phyloP scores from a whole-genome alignment of 352 stramenopile species.

The Phytophthora foliorum region DNA sequence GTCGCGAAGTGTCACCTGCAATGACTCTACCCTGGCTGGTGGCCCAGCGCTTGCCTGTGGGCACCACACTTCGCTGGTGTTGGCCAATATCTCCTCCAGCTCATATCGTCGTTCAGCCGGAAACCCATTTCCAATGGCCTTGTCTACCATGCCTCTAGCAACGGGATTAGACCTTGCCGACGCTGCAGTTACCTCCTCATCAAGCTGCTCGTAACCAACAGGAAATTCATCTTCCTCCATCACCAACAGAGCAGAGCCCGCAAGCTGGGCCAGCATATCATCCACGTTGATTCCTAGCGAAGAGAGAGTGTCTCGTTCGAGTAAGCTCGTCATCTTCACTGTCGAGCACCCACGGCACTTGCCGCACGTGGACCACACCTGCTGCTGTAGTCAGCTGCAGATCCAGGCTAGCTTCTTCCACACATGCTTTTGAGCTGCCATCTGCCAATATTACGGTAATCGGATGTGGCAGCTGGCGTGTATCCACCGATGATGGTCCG shows the following conservation, averaged over 20 bases:
- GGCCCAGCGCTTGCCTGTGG: background rate
- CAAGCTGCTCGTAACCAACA: background rate
- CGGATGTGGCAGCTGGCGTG: background rate
- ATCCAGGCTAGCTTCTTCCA: conserved; percentile 6
- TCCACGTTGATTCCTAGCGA: background rate
- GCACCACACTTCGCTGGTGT: background rate
- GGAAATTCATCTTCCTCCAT: conserved; percentile 4
- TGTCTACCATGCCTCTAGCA: background rate
- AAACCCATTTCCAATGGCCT: background rate
- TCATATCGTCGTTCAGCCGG: background rate
- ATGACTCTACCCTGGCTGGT: conserved; percentile 4
- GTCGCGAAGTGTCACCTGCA: background rate
- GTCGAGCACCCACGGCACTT: background rate
- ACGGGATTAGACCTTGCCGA: no score
- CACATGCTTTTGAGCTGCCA: background rate
- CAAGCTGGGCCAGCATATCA: conserved; percentile 4
- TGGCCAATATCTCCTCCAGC: background rate
- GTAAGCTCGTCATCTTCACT: conserved; percentile 9
- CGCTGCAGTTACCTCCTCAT: background rate
- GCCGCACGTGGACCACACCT: background rate
- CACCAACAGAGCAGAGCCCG: background rate
- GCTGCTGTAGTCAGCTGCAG: conserved; percentile 15
- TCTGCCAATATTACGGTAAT: conserved; percentile 11
- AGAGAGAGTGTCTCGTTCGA: conserved; percentile 2
- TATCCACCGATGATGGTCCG: background rate